Conservation (phyloP, 1,284 basidiomycete species). For the Testicularia cyperi region DNA sequence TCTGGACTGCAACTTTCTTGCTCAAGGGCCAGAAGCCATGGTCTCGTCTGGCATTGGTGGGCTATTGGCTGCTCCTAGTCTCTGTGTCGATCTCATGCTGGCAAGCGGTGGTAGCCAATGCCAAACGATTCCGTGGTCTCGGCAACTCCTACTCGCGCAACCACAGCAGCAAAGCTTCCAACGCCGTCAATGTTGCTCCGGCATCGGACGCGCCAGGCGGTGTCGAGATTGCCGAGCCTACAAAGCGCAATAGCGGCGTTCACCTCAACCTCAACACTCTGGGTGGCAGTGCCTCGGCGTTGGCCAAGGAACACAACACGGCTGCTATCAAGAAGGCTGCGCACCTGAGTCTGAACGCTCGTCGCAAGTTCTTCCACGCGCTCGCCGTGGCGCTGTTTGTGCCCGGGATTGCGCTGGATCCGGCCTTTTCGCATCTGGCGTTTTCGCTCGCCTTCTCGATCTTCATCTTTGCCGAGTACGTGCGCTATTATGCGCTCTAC, state of each 20-base stretch:
- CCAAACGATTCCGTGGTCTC: conserved; percentile 36
- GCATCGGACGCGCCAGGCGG: conserved; percentile 27
- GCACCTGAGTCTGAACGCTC: conserved; percentile 78
- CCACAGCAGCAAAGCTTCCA: conserved; percentile 1
- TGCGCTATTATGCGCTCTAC: conserved; percentile 91
- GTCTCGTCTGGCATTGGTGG: conserved; percentile 77
- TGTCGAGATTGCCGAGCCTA: conserved; percentile 9
- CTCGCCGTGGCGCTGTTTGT: conserved; percentile 94
- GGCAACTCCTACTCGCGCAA: conserved; percentile 23
- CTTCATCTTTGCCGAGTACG: conserved; percentile 57
- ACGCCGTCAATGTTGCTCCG: conserved; percentile 7
- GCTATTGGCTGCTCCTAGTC: conserved; percentile 81
- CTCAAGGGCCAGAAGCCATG: conserved; percentile 75
- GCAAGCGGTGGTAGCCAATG: conserved; percentile 64
- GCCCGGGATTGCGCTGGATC: conserved; percentile 87
- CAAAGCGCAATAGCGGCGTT: conserved; percentile 15
- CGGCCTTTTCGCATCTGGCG: conserved; percentile 90
- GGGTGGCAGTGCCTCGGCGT: conserved; percentile 20
- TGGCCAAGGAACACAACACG: conserved; percentile 32
- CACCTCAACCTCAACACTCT: conserved; percentile 22
- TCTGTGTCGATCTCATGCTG: conserved; percentile 85
- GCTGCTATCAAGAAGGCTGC: conserved; percentile 41
- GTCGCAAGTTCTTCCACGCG: conserved; percentile 95
- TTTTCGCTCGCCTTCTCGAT: conserved; percentile 70
- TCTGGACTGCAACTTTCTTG: conserved; percentile 71